Evolutionary conservation across 2,329 filamentous ascomycete genomes (phyloP), one percentile per base, ranked within the genome.

Genomic region (Penicillium psychrosexuale): DNA sequence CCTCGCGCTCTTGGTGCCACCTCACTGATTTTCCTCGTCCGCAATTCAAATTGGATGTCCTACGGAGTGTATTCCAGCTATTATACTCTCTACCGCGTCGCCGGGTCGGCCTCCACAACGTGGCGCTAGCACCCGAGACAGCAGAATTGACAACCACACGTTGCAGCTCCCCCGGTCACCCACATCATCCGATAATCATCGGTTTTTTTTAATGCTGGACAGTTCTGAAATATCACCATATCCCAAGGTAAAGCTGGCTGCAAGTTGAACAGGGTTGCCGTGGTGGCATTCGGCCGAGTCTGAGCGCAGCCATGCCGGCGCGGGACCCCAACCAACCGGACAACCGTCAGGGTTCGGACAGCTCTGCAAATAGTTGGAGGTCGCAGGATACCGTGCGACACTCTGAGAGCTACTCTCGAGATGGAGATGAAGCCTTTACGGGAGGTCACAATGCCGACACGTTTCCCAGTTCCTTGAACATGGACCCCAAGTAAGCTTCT

Each of bases 361-460:
- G 69, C 64, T 73, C 74, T 30, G 73, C 68, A 45, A 63, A 66
- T 44, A 75, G 72, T 61, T 71, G 67, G 61, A 61, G 66, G 33
- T 75, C 75, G 24, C 71, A 76, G 50, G 73, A 75, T 47, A 76
- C 72, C 2, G 62, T 76, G 30, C 73, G 62, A 51, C 69, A 70
- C 27, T 61, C 60, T 45, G 66, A 61, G 45, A 62, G 33, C 24
- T 59, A 62, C 40, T 61, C 53, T 27, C 55, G 51, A 31, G 59
- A 60, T 30, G 64, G 56, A 51, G 60, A 56, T 47, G 61, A 65
- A 55, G 53, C 60, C 38, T 53, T 61, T 39, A 53, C 62, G 36
- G 62, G 64, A 48, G 66, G 62, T 62, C 61, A 68, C 54, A 62
- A 62, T 58, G 51, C 62, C n/a, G 69, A 67, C 17, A 53, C 63